Evolutionary conservation across 1,139 yeast genomes (phyloP).

Genomic region (Starmera stellimalicola): DNA sequence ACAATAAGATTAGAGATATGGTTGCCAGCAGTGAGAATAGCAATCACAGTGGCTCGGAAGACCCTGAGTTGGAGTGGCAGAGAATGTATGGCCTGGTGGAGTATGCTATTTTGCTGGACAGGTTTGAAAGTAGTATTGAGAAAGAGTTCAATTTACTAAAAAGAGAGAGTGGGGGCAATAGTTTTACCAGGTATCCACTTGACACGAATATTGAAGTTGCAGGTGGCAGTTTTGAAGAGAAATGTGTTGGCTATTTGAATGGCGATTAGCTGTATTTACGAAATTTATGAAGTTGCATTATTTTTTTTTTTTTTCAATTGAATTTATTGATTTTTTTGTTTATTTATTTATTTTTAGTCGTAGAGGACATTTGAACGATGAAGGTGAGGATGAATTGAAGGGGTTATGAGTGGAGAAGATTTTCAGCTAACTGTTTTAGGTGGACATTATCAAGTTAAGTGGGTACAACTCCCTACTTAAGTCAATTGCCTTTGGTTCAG

Average conservation of each 20-base stretch:
- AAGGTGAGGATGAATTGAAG: neutral
- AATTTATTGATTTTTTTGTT: neutral
- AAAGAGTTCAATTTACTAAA: neutral
- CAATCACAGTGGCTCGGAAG: neutral
- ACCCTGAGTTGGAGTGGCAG: neutral
- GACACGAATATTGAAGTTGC: neutral
- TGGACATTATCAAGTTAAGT: no score
- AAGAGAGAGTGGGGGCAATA: neutral
- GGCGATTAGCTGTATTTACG: neutral
- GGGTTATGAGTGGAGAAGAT: neutral
- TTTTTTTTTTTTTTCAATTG: neutral
- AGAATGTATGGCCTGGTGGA: neutral
- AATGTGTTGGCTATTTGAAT: neutral
- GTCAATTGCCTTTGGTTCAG: conserved; percentile 5
- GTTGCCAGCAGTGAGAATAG: neutral
- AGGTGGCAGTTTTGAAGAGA: conserved; percentile 1
- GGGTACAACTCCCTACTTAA: no score
- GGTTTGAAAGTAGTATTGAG: neutral
- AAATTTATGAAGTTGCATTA: neutral
- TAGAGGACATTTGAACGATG: neutral
- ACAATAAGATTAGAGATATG: neutral
- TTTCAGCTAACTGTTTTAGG: no score
- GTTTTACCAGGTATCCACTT: neutral
- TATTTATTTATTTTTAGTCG: neutral
- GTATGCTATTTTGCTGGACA: neutral